Evolutionary conservation across 1,284 basidiomycete species (phyloP), one percentile per base, ranked within the genome.

Genomic region (Apiotrichum akiyoshidainum): DNA sequence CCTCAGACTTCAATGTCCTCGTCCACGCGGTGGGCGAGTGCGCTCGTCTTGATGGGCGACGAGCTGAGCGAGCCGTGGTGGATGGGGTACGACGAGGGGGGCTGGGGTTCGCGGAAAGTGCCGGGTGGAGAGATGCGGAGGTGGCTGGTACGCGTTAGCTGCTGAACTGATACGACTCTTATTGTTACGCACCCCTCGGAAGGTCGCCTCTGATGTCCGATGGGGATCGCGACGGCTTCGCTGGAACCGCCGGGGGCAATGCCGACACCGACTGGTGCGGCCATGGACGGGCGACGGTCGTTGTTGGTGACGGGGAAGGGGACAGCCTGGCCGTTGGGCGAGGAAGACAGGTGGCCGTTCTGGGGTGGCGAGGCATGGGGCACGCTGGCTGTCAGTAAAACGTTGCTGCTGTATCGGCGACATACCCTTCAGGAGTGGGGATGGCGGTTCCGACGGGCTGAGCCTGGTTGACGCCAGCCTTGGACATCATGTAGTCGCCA

Each of bases 401-500:
- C 22, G 21, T 19, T n/a, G 31, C 22, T 31, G 26, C 26, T 31
- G 42, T 17, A 17, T 46, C n/a, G 22, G 14, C 13, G 19, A 81
- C 88, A 63, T 72, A 92, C 91, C 90, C 91, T 80, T 96, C 90
- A 34, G 93, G 92, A 76, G 90, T 94, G 26, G 93, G 93, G 68
- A 96, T 96, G 49, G 92, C 89, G 33, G 92, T 96, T 45, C 93
- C 93, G 52, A 95, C 90, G 16, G 86, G 84, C 73, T 85, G 90
- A 75, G 91, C 89, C 48, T 91, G 87, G 22, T 88, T 61, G 44
- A 90, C 89, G 37, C 94, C 93, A 5, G 93, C 94, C 79, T 97
- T 96, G 56, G 91, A 93, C 68, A 97, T 83, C 53, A 92, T 92
- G 74, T 97, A 97, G 78, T 97, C 93, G 63, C 94, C 94, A 60